phyloP scores from a whole-genome alignment of 2,329 filamentous ascomycete genomes.

The Cladophialophora psammophila region DNA sequence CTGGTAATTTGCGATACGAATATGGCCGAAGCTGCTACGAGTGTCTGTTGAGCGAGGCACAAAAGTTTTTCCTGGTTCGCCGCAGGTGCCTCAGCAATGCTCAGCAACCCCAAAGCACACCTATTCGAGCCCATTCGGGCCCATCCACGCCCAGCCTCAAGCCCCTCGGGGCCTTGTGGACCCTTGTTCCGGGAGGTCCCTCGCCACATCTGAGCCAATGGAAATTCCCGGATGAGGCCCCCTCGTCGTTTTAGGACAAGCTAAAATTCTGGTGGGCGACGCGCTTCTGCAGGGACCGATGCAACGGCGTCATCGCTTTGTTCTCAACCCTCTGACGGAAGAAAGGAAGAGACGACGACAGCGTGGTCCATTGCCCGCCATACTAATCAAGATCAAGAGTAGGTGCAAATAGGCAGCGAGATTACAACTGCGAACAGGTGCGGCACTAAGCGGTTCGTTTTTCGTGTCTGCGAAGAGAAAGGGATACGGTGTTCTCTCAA shows the following conservation, averaged over 20 bases:
- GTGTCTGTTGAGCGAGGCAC: constrained; percentile 25
- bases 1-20: constrained; percentile 12
- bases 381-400: constrained; percentile 11
- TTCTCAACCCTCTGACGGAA: constrained; percentile 23
- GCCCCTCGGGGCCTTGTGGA: constrained; percentile 6
- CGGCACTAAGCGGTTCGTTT: neutral
- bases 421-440: neutral
- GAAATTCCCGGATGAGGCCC: constrained; percentile 9
- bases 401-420: neutral
- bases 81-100: neutral
- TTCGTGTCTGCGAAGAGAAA: constrained; percentile 7
- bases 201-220: constrained; percentile 16
- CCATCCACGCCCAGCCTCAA: constrained; percentile 14
- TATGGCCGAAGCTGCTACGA: constrained; percentile 17
- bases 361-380: neutral
- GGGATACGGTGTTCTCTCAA: constrained; percentile 18
- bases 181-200: constrained; percentile 1
- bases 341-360: constrained; percentile 1
- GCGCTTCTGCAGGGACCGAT: constrained; percentile 32
- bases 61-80: constrained; percentile 28
- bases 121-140: neutral
- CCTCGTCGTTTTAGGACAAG: neutral
- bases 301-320: constrained; percentile 28
- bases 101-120: constrained; percentile 17
- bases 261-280: constrained; percentile 31